Evolutionary conservation across 768 basidiomycete species (phyloP).

Genomic region (Podaxis mareebaensis): DNA sequence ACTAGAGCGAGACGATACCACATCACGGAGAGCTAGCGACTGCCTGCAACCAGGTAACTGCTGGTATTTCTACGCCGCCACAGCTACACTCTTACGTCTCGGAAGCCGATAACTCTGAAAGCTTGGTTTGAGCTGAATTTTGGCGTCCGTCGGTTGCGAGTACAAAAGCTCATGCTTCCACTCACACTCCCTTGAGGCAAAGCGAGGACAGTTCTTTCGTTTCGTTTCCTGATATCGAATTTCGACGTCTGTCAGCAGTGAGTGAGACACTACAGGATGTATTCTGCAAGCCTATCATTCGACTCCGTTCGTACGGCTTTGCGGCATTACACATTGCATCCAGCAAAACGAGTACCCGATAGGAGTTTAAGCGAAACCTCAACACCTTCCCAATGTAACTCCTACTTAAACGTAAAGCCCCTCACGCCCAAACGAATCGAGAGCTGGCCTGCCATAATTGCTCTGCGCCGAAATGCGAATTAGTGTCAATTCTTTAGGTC

Average conservation of each 20-base stretch:
- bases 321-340: too few species aligned
- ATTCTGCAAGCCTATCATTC: neutral
- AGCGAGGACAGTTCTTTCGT: too few species aligned
- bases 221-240: too few species aligned
- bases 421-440: conserved; percentile 9
- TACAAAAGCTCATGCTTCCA: too few species aligned
- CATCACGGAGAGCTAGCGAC: neutral
- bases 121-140: neutral
- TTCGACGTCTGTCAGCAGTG: too few species aligned
- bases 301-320: too few species aligned
- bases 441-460: conserved; percentile 4
- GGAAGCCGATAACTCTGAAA: neutral
- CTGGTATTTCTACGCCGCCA: neutral
- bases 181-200: too few species aligned
- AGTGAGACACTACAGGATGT: neutral
- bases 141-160: neutral
- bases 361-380: too few species aligned
- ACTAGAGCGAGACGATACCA: neutral
- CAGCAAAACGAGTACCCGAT: too few species aligned
- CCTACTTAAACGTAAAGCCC: neutral
- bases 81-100: conserved; percentile 1
- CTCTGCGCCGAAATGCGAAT: neutral
- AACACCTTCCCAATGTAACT: neutral
- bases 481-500: neutral
- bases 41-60: too few species aligned